phyloP scores from a whole-genome alignment of 257 asterid species.

The Lavandula angustifolia region DNA sequence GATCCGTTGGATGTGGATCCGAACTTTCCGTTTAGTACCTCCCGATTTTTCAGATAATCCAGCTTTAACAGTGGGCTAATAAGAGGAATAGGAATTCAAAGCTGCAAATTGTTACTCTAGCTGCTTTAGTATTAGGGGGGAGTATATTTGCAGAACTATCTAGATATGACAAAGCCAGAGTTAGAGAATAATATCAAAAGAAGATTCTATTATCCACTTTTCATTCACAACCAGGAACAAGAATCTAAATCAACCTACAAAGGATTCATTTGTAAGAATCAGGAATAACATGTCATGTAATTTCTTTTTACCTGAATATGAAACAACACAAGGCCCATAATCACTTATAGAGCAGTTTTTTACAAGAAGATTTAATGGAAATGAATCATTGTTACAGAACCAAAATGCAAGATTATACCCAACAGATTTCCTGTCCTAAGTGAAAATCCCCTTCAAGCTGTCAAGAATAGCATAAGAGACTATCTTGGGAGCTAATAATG shows the following conservation, averaged over 20 bases:
- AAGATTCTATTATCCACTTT: not conserved
- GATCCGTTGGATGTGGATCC: constrained; percentile 52
- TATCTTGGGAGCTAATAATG: constrained; percentile 3
- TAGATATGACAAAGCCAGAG: constrained; percentile 5
- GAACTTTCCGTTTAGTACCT: constrained; percentile 49
- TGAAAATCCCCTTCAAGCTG: constrained; percentile 5
- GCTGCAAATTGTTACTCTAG: constrained; percentile 23
- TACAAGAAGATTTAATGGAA: constrained; percentile 12
- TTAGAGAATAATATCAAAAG: constrained; percentile 18
- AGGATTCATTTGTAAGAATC: not conserved
- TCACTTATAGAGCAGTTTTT: not conserved
- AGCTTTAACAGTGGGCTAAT: constrained; percentile 19
- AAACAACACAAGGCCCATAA: not conserved
- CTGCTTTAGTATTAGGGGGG: constrained; percentile 3
- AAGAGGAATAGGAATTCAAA: constrained; percentile 16
- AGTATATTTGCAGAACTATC: constrained; percentile 7
- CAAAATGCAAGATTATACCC: constrained; percentile 4
- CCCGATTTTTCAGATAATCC: constrained; percentile 48
- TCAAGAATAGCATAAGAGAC: not conserved
- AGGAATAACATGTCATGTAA: not conserved
- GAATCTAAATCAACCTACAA: constrained; percentile 3
- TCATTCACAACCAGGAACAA: constrained; percentile 17
- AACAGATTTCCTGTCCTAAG: not conserved
- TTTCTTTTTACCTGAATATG: not conserved
- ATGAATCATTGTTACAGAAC: not conserved